Percentiles rank a stretch among this genome's conserved stretches.
Evolutionary conservation across 2,329 filamentous ascomycete species (phyloP).

Genomic region (Fusarium tupiense): DNA sequence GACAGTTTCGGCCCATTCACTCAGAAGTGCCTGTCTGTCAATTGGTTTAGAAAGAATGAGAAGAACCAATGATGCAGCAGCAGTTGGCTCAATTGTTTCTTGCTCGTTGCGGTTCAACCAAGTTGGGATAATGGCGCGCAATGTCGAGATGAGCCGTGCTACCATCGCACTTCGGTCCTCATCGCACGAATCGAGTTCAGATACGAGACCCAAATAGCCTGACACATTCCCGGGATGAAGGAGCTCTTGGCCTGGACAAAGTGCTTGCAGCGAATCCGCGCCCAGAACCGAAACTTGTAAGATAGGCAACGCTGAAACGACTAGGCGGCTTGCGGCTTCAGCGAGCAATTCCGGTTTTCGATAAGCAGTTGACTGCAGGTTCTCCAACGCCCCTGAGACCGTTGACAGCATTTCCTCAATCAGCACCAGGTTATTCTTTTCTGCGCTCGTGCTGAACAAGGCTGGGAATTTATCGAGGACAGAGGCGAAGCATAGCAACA

Average conservation of each 20-base stretch:
- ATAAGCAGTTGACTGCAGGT: conserved; percentile 55
- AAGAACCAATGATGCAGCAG: conserved; percentile 61
- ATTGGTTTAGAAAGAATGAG: conserved; percentile 55
- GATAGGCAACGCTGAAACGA: conserved; percentile 62
- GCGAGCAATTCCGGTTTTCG: conserved; percentile 72
- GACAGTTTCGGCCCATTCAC: conserved; percentile 59
- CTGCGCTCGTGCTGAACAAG: conserved; percentile 31
- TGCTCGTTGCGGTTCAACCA: conserved; percentile 63
- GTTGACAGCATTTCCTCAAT: conserved; percentile 44
- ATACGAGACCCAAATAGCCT: conserved; percentile 38
- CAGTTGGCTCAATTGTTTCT: conserved; percentile 60
- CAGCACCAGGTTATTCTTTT: conserved; percentile 36
- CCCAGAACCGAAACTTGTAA: conserved; percentile 52
- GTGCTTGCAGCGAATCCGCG: background rate
- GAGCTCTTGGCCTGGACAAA: conserved; percentile 38
- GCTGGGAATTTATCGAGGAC: conserved; percentile 61
- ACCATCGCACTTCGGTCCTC: conserved; percentile 7
- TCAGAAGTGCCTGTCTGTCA: conserved; percentile 53
- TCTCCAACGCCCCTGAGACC: conserved; percentile 51
- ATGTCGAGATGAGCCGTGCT: conserved; percentile 34
- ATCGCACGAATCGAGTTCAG: conserved; percentile 28
- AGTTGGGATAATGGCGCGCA: conserved; percentile 50
- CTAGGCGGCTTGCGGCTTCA: conserved; percentile 68
- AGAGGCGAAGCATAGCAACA: conserved; percentile 69
- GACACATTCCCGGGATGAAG: conserved; percentile 34